Evolutionary conservation across 495 filamentous ascomycete species (phyloP).

Genomic region (Emericellopsis terricola): DNA sequence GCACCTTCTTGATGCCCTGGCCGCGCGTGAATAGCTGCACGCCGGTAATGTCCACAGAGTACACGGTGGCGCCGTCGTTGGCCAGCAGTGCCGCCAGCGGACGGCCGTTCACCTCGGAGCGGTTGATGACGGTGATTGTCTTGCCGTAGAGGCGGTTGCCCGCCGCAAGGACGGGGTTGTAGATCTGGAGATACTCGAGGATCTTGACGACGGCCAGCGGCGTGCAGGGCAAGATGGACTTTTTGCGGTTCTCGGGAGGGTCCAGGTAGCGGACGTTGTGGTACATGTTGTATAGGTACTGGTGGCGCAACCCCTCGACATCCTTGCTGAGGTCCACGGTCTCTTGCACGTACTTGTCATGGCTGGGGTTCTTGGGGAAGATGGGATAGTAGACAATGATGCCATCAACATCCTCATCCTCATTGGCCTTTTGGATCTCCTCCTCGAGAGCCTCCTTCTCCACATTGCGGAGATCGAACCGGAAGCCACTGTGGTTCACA

Average conservation of each 20-base stretch:
- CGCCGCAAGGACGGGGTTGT: conserved; percentile 89
- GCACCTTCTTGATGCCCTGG: conserved; percentile 57
- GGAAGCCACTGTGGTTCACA: conserved; percentile 86
- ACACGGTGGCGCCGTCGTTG: conserved; percentile 90
- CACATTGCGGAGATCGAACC: conserved; percentile 65
- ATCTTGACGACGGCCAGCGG: conserved; percentile 93
- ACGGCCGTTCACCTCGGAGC: conserved; percentile 84
- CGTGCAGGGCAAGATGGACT: conserved; percentile 88
- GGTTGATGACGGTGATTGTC: conserved; percentile 87
- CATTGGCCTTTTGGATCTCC: conserved; percentile 64
- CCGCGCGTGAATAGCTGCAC: conserved; percentile 88
- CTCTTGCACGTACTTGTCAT: conserved; percentile 90
- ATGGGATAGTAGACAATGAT: conserved; percentile 99
- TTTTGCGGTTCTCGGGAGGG: conserved; percentile 50
- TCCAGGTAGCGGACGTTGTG: conserved; percentile 93
- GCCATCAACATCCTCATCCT: conserved; percentile 60
- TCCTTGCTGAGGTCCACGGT: conserved; percentile 82
- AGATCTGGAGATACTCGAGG: conserved; percentile 83
- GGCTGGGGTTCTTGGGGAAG: conserved; percentile 51
- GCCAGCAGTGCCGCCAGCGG: conserved; percentile 88
- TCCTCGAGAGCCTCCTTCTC: conserved; percentile 80
- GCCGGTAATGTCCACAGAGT: conserved; percentile 80
- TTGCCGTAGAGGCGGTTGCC: conserved; percentile 84
- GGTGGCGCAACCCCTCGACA: conserved; percentile 86
- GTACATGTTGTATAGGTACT: conserved; percentile 98